Conservation (phyloP, 306 rosid species). For the Luffa acutangula region DNA sequence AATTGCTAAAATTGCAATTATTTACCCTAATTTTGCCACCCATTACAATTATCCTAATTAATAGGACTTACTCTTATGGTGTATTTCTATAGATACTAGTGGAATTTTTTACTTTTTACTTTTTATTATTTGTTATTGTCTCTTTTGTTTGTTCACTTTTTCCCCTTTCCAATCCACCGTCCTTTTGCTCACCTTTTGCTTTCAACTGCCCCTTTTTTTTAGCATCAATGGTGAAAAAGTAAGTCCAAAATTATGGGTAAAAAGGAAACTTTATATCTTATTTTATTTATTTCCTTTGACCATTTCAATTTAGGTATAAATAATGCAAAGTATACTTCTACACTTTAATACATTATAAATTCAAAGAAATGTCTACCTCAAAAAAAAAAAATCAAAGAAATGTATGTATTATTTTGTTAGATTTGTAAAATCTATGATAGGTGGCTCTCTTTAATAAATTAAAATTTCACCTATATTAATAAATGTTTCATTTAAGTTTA, state of each 20-base stretch:
- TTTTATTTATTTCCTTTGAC: not conserved
- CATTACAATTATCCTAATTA: no score
- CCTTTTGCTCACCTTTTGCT: not conserved
- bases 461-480: not conserved
- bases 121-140: not conserved
- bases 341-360: no score
- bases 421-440: not conserved
- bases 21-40: no score
- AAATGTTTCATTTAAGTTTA: not conserved
- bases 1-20: no score
- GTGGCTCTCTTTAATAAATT: not conserved
- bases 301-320: not conserved
- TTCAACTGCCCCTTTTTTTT: not conserved
- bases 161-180: not conserved
- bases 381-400: no score
- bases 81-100: no score
- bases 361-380: not conserved
- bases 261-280: not conserved
- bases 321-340: not conserved
- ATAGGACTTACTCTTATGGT: no score
- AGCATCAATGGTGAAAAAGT: not conserved
- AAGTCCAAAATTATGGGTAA: not conserved
- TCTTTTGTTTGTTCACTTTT: not conserved
- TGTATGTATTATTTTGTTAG: not conserved
- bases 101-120: not conserved